These are phyloP conservation scores for Chalara sp. DNA, from an alignment of 2,329 filamentous ascomycete genomes.

Conservation along the genomic window DNA sequence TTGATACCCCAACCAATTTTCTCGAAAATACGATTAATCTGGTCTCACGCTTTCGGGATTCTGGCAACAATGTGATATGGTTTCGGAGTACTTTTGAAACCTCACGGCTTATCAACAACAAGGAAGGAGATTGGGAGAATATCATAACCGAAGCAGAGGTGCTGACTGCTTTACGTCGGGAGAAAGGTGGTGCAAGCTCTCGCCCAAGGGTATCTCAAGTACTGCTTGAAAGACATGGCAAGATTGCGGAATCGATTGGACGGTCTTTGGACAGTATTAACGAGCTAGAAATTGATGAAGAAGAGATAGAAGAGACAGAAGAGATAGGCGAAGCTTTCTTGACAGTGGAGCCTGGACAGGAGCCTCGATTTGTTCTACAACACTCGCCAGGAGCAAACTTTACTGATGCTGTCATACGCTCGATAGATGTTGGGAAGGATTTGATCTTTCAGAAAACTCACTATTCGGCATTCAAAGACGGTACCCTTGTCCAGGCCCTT, in stretches of 20 bases:
- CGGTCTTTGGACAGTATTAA: not conserved
- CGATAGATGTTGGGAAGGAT: conserved; percentile 39
- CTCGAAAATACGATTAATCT: conserved; percentile 60
- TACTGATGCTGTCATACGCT: conserved; percentile 33
- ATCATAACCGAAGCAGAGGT: conserved; percentile 26
- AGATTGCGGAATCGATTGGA: conserved; percentile 9
- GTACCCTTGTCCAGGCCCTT: conserved; percentile 66
- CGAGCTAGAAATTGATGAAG: conserved; percentile 9
- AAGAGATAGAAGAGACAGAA: conserved; percentile 12
- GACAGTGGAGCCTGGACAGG: conserved; percentile 15
- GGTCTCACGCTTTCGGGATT: conserved; percentile 64
- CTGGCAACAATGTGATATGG: conserved; percentile 75
- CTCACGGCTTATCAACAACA: conserved; percentile 49
- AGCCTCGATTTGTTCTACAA: conserved; percentile 36
- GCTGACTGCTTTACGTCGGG: conserved; percentile 2
- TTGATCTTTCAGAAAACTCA: conserved; percentile 58
- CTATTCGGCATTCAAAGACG: conserved; percentile 82
- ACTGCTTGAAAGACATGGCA: conserved; percentile 10
- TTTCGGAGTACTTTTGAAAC: conserved; percentile 67
- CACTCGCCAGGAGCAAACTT: conserved; percentile 41
- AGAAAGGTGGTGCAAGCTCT: not conserved
- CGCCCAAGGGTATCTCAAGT: conserved; percentile 6
- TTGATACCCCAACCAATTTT: conserved; percentile 57
- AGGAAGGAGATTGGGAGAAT: conserved; percentile 22
- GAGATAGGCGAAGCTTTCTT: conserved; percentile 21